phyloP scores from a whole-genome alignment of 345 rosid species.

The Moringa oleifera region DNA sequence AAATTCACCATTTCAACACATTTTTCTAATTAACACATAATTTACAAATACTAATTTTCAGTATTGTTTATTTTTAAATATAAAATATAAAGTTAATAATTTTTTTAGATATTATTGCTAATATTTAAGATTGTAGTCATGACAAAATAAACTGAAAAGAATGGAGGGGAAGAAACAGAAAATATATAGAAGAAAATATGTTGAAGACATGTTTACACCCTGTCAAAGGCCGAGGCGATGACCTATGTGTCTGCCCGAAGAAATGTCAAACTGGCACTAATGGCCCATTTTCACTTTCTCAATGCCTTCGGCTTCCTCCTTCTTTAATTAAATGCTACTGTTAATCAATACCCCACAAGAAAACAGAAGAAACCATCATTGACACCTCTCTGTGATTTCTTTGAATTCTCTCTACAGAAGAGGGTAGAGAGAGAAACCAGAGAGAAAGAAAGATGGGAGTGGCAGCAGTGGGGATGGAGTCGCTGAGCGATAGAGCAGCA shows the following conservation, averaged over 20 bases:
- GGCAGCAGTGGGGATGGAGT: conserved; percentile 53
- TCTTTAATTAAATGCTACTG: not conserved
- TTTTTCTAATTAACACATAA: too few relatives aligned
- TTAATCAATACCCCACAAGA: not conserved
- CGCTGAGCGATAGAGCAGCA: conserved; percentile 65
- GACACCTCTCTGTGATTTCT: not conserved
- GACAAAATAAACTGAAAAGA: too few relatives aligned
- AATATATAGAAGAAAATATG: too few relatives aligned
- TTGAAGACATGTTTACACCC: conserved; percentile 1
- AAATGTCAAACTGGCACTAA: conserved; percentile 5
- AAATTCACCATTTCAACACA: too few relatives aligned
- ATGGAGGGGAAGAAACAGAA: too few relatives aligned
- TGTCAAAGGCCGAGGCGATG: conserved; percentile 2
- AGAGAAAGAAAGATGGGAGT: conserved; percentile 26
- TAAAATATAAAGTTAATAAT: too few relatives aligned
- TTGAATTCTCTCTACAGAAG: not conserved
- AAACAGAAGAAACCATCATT: not conserved
- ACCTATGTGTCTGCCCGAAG: not conserved
- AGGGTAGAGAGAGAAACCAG: not conserved
- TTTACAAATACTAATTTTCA: too few relatives aligned
- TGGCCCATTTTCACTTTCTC: not conserved
- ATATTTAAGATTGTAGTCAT: too few relatives aligned
- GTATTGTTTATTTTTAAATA: too few relatives aligned
- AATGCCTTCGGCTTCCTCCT: too few relatives aligned
- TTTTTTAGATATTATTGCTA: too few relatives aligned